Evolutionary conservation across 192 early-diverging fungal species (phyloP), one percentile per base, ranked within the genome.

Genomic region (Umbelopsis vinacea): DNA sequence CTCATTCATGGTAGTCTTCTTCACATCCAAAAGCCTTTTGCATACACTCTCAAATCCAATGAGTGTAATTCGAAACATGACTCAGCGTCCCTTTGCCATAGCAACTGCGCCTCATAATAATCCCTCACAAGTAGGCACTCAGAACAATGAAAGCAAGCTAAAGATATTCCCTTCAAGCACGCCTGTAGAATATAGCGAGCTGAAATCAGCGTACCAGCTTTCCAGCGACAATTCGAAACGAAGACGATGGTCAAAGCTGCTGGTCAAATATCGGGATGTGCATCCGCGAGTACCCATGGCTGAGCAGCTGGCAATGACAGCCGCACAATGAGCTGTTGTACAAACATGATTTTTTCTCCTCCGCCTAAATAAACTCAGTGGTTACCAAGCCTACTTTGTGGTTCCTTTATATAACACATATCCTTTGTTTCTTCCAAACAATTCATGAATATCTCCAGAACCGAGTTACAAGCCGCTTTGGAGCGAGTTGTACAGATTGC

Each of bases 221-320:
- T n/a, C n/a, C 48, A 50, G n/a, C 1, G 17, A 21, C 6, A 50
- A 50, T 6, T 15, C 11, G 37, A n/a, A 12, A 4, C 33, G 12
- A 37, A 37, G 26, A 17, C 12, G 33, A 63, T 33, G 26, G 57
- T 63, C 33, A n/a, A 4, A 38, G 15, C 15, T 63, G 33, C 26
- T 63, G 5, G 14, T 17, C 14, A 63, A 63, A 26, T 63, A 63
- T 38, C 57, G 57, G 33, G 57, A 63, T 63, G 57, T 37, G 29
- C 19, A 63, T 63, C 33, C 15, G 26, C 26, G 17, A 37, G 12
- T 0, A 0, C 14, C 17, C 7, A 12, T 15, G 15, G 11, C 17
- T 26, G 2, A 11, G 57, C 9, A 63, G 11, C 57, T 63, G 4
- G 17, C 26, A 11, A 35, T 63, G 33, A 63, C 57, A 0, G 14